Evolutionary conservation across 1,139 yeast genomes (phyloP).

Genomic region (Debaryomyces sp.): DNA sequence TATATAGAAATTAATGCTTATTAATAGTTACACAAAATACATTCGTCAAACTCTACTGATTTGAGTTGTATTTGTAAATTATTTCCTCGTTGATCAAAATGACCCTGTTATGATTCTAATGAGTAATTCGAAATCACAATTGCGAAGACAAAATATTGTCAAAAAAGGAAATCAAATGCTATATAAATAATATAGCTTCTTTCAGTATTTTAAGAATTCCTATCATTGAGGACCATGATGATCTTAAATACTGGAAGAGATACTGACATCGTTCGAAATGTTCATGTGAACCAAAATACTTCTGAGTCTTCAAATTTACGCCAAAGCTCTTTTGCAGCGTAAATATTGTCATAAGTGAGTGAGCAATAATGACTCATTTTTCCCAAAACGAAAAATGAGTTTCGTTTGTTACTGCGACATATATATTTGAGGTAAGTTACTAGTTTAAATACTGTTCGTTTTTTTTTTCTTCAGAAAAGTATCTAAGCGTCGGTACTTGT

Average conservation of each 20-base stretch:
- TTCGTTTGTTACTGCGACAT: no score
- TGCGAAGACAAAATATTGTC: neutral
- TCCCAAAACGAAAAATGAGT: no score
- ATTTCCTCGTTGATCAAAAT: no score
- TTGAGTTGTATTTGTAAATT: no score
- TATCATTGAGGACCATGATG: conserved; percentile 3
- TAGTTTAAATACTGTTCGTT: no score
- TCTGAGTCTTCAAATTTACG: conserved; percentile 7
- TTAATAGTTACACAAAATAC: no score
- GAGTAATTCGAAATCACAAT: neutral
- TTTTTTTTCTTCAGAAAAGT: neutral
- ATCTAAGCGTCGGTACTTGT: conserved; percentile 3
- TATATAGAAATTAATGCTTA: no score
- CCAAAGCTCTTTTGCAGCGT: neutral
- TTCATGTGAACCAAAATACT: neutral
- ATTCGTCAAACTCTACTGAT: no score
- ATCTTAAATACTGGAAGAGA: conserved; percentile 6
- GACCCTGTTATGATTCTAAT: neutral
- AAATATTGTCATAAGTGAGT: neutral
- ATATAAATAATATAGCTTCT: neutral
- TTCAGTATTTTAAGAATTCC: neutral
- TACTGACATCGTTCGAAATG: conserved; percentile 8
- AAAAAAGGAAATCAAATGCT: neutral
- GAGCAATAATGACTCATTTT: conserved; percentile 8
- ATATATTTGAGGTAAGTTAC: no score